Percentiles rank a stretch among this genome's conserved stretches.
Conservation (phyloP, 495 filamentous ascomycete species). For the Amniculicola lignicola region DNA sequence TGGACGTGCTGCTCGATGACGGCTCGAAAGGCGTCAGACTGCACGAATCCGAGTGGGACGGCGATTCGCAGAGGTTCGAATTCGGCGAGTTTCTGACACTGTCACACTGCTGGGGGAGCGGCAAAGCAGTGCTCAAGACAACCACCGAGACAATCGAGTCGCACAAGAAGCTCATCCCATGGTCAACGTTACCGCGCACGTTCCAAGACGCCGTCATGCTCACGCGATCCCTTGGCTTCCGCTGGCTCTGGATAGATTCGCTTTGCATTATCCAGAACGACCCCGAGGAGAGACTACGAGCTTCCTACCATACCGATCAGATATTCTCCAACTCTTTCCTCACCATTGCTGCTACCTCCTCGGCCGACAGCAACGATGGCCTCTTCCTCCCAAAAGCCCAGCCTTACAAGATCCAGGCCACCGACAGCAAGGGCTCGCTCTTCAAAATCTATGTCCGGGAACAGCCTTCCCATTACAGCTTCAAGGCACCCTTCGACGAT, state of each 20-base stretch:
- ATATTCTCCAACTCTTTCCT: slow-evolving; percentile 30
- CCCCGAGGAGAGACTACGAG: slow-evolving; percentile 6
- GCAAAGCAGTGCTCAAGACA: slow-evolving; percentile 15
- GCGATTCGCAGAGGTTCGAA: slow-evolving; percentile 15
- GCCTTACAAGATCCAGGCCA: slow-evolving; percentile 32
- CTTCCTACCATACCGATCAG: slow-evolving; percentile 11
- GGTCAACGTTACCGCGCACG: slow-evolving; percentile 26
- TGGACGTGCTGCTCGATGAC: slow-evolving; percentile 23
- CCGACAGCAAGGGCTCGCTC: slow-evolving; percentile 27
- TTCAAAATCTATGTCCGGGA: slow-evolving; percentile 30
- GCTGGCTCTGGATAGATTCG: slow-evolving; percentile 29
- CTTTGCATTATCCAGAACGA: slow-evolving; percentile 32
- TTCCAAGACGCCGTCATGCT: slow-evolving; percentile 31
- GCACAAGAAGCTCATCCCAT: slow-evolving; percentile 21
- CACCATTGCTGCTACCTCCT: slow-evolving; percentile 30
- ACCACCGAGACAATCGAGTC: slow-evolving; percentile 12
- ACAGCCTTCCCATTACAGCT: slow-evolving; percentile 32
- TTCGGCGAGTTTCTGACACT: slow-evolving; percentile 27
- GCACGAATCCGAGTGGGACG: slow-evolving; percentile 16
- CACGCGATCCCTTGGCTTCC: slow-evolving; percentile 24
- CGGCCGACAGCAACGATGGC: slow-evolving; percentile 19
- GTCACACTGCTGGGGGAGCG: slow-evolving; percentile 29
- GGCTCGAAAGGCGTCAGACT: slow-evolving; percentile 23
- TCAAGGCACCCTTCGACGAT: slow-evolving; percentile 30
- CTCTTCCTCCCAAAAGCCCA: slow-evolving; percentile 22